These are phyloP conservation scores for Globisporangium solare DNA, from an alignment of 352 stramenopile species.

Conservation along the genomic window DNA sequence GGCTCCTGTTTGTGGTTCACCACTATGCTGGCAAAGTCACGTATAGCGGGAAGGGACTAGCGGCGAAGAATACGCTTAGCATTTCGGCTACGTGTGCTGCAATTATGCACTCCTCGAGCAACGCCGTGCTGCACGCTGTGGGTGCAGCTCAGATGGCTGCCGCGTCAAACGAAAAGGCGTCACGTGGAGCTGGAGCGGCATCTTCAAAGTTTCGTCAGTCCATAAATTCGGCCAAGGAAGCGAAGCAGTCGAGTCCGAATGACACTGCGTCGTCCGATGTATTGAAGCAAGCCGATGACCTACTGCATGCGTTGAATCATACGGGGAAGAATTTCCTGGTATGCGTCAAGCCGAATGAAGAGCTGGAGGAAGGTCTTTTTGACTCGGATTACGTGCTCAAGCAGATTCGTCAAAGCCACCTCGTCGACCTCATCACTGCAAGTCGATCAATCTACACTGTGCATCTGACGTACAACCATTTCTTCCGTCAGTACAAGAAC, in stretches of 20 bases:
- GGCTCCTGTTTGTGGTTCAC: conserved; percentile 68
- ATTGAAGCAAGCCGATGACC: conserved; percentile 56
- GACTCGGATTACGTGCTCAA: conserved; percentile 69
- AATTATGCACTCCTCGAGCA: conserved; percentile 85
- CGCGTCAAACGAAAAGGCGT: conserved; percentile 43
- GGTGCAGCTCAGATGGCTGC: conserved; percentile 60
- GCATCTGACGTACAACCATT: conserved; percentile 72
- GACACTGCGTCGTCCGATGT: conserved; percentile 56
- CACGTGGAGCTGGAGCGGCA: conserved; percentile 4
- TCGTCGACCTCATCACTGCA: conserved; percentile 74
- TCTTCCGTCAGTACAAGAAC: conserved; percentile 79
- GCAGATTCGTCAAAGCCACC: conserved; percentile 59
- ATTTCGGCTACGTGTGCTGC: conserved; percentile 77
- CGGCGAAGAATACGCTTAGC: conserved; percentile 60
- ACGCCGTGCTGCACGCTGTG: conserved; percentile 65
- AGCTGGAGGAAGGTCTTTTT: conserved; percentile 57
- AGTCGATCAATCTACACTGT: conserved; percentile 72
- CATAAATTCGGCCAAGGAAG: conserved; percentile 40
- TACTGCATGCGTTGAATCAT: conserved; percentile 64
- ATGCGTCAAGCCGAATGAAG: conserved; percentile 72
- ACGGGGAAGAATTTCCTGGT: conserved; percentile 82
- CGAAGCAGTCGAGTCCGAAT: conserved; percentile 16
- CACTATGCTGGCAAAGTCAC: conserved; percentile 70
- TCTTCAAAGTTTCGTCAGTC: conserved; percentile 43
- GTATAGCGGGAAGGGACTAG: conserved; percentile 71